phyloP scores from a whole-genome alignment of 805 yeast genomes.

The Pichia cephalocereana region DNA sequence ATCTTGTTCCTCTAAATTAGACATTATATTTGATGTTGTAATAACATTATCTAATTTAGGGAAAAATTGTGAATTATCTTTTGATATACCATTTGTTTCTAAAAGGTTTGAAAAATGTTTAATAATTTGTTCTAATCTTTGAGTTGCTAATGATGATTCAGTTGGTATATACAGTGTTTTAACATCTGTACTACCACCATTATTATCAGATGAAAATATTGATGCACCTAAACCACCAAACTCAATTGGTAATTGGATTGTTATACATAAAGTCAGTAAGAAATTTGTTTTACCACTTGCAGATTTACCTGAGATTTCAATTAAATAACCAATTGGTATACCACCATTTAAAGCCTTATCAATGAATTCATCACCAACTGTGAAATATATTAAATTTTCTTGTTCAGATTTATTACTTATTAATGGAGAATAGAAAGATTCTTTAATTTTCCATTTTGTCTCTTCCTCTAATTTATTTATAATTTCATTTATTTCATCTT shows the following conservation, averaged over 20 bases:
- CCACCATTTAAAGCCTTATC: conserved; percentile 47
- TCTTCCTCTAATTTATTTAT: conserved; percentile 10
- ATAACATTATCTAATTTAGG: conserved; percentile 29
- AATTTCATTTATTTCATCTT: conserved; percentile 22
- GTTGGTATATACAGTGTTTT: conserved; percentile 70
- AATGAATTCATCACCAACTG: conserved; percentile 44
- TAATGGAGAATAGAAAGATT: neutral
- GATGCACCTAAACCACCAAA: conserved; percentile 38
- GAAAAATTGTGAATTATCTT: conserved; percentile 1
- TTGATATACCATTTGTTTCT: conserved; percentile 25
- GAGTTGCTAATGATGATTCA: conserved; percentile 63
- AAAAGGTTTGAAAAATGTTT: conserved; percentile 22
- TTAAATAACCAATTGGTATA: conserved; percentile 41
- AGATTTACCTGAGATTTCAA: conserved; percentile 78
- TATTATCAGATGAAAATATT: conserved; percentile 9
- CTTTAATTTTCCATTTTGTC: neutral
- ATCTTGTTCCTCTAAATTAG: conserved; percentile 63
- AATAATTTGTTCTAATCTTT: conserved; percentile 44
- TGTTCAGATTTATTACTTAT: neutral
- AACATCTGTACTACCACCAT: conserved; percentile 8
- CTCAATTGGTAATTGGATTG: conserved; percentile 42
- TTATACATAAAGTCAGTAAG: conserved; percentile 52
- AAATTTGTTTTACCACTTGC: conserved; percentile 85
- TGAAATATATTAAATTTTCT: conserved; percentile 20
- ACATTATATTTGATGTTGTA: conserved; percentile 21